These are phyloP conservation scores for Macrolepiota albuminosa DNA, from an alignment of 768 basidiomycete species.

Conservation along the genomic window DNA sequence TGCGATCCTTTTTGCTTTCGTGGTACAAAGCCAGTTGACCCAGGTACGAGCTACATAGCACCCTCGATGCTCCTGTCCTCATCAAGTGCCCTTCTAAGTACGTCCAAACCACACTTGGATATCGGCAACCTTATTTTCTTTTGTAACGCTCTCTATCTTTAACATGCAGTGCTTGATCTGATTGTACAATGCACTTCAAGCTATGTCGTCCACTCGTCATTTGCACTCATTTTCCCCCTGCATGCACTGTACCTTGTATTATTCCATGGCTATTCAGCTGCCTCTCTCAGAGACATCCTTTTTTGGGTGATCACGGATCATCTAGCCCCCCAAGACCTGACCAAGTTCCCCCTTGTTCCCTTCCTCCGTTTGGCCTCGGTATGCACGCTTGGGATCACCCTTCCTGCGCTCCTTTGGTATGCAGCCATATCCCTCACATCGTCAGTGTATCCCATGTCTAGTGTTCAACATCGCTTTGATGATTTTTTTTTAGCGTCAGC, in stretches of 20 bases:
- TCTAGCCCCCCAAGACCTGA: constrained; percentile 32
- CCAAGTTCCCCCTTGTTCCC: constrained; percentile 29
- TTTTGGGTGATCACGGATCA: constrained; percentile 43
- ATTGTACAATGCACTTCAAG: constrained; percentile 31
- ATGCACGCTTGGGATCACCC: constrained; percentile 55
- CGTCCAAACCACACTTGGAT: constrained; percentile 71
- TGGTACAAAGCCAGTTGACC: constrained; percentile 69
- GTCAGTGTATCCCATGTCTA: constrained; percentile 41
- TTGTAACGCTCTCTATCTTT: constrained; percentile 51
- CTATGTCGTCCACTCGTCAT: constrained; percentile 83
- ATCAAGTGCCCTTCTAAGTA: constrained; percentile 48
- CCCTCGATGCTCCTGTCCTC: background rate
- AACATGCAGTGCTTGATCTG: background rate
- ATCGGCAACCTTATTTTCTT: constrained; percentile 84
- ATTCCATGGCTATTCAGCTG: constrained; percentile 42
- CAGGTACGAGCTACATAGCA: constrained; percentile 46
- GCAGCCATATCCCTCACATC: constrained; percentile 62
- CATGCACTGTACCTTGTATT: constrained; percentile 66
- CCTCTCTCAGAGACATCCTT: constrained; percentile 49
- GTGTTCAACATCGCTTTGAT: constrained; percentile 4
- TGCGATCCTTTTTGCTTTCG: constrained; percentile 63
- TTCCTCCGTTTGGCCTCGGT: constrained; percentile 35
- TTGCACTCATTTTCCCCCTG: constrained; percentile 74
- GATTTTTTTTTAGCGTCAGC: constrained; percentile 48
- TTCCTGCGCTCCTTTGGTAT: constrained; percentile 75